A percentile compares a stretch with the other conserved stretches of the same genome.
Conservation (phyloP, 306 rosid species). For the Datisca glomerata region DNA sequence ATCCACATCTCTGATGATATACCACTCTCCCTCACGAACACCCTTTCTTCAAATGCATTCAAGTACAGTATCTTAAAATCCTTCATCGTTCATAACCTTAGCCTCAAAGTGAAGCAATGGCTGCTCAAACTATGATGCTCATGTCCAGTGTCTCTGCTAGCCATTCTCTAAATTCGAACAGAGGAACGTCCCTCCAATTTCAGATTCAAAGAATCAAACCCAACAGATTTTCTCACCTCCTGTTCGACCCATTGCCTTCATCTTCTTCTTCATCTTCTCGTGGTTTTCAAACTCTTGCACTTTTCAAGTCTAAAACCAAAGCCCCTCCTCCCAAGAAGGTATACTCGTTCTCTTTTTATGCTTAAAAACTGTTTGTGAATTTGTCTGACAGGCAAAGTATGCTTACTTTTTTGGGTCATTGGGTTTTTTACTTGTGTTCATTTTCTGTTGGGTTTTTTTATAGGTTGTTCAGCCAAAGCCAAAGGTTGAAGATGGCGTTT, state of each 20-base stretch:
- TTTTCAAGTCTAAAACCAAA: conserved; percentile 76
- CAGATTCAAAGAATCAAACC: conserved; percentile 50
- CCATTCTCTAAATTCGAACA: conserved; percentile 39
- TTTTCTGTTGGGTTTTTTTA: not conserved
- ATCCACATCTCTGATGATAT: conserved; percentile 41
- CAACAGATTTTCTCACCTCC: conserved; percentile 27
- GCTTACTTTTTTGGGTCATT: not conserved
- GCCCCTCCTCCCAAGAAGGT: conserved; percentile 78
- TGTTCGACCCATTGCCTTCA: conserved; percentile 34
- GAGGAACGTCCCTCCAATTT: conserved; percentile 39
- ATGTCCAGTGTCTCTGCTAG: conserved; percentile 51
- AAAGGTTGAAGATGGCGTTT: conserved; percentile 85
- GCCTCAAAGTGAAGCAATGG: conserved; percentile 7
- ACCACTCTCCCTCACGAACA: not conserved
- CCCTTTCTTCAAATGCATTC: not conserved
- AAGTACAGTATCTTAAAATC: not conserved
- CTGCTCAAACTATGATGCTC: conserved; percentile 89
- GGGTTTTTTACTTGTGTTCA: not conserved
- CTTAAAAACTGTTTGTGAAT: not conserved
- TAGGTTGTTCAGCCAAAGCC: conserved; percentile 55
- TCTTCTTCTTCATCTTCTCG: conserved; percentile 17
- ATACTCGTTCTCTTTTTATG: not conserved
- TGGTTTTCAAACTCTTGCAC: conserved; percentile 35
- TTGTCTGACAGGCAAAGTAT: not conserved
- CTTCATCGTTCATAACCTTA: not conserved